Evolutionary conservation across 1,284 basidiomycete species (phyloP), one percentile per base, ranked within the genome.

Genomic region (Trichosporon coremiiforme): DNA sequence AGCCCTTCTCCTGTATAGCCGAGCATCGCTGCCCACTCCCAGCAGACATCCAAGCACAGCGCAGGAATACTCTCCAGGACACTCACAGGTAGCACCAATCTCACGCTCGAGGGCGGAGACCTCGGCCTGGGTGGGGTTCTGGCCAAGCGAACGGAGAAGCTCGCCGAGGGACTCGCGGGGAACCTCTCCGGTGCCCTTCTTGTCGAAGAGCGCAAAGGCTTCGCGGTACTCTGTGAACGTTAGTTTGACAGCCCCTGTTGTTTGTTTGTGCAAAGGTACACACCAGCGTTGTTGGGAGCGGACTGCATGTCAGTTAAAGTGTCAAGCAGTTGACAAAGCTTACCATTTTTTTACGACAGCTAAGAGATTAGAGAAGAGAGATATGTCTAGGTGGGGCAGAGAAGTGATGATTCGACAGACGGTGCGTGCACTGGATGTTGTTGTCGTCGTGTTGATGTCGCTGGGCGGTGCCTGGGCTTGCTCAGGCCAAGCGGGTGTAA

Each of bases 111-210:
- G 90, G 36, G 94, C 91, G 8, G 89, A 88, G 0, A 99, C 95
- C 84, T 99, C 95, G 31, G 93, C 91, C 84, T 99, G 96, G 0
- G 97, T 99, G 6, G 96, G 96, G 84, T 99, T 99, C 86, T 99
- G 96, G 0, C 97, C 97, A 0, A 99, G 86, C 0, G 95, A 94
- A 65, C 97, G 90, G 20, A 99, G 86, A 6, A 99, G 89, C 84
- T 99, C 96, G n/a, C 96, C 96, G 0, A 99, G 86, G 0, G 90
- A 91, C 75, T 95, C 93, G 17, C 92, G 86, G 9, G 93, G 90
- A 41, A 99, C 93, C 55, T 91, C 87, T 20, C 95, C 94, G 2
- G 92, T 93, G 36, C 96, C 95, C 77, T 91, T 90, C 86, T 99
- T 99, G 86, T 99, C 96, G 82, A 98, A 98, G 31, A 99, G 90